Conservation (phyloP, 129 eudicot genomes). For the Escallonia herrerae region DNA sequence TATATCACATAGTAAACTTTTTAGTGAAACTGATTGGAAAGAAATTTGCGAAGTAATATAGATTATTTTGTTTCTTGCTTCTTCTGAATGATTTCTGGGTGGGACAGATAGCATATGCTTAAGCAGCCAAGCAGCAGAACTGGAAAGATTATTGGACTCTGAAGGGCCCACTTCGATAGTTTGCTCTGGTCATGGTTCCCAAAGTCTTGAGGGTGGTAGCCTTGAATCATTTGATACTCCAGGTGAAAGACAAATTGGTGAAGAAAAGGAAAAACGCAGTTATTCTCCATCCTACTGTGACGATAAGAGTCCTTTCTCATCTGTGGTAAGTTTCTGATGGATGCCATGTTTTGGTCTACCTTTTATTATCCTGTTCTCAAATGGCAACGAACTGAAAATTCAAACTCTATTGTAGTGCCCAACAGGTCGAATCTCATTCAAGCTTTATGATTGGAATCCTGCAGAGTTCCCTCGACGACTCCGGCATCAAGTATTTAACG, state of each 20-base stretch:
- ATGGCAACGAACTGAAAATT: background rate
- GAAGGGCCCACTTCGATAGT: slow-evolving; percentile 34
- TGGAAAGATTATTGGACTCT: slow-evolving; percentile 34
- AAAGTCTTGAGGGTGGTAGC: slow-evolving; percentile 46
- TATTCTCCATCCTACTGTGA: slow-evolving; percentile 58
- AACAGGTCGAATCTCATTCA: slow-evolving; percentile 91
- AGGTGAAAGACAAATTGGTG: slow-evolving; percentile 55
- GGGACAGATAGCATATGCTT: slow-evolving; percentile 31
- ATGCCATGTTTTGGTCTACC: background rate
- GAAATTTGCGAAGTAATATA: too few relatives aligned
- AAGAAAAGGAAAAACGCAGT: slow-evolving; percentile 50
- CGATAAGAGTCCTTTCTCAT: slow-evolving; percentile 60
- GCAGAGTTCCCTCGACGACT: slow-evolving; percentile 95
- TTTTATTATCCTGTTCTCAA: background rate
- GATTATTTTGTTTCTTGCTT: too few relatives aligned
- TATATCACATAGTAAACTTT: too few relatives aligned
- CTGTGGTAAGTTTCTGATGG: slow-evolving; percentile 44
- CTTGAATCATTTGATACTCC: slow-evolving; percentile 41
- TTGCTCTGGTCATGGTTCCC: slow-evolving; percentile 35
- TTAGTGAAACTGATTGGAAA: too few relatives aligned
- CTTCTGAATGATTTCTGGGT: background rate
- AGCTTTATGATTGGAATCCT: slow-evolving; percentile 99
- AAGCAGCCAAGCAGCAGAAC: slow-evolving; percentile 46
- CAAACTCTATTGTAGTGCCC: slow-evolving; percentile 56
- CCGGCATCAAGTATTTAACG: slow-evolving; percentile 73